Evolutionary conservation across 257 asterid species (phyloP), one percentile per base, ranked within the genome.

Genomic region (Leptodermis oblonga): DNA sequence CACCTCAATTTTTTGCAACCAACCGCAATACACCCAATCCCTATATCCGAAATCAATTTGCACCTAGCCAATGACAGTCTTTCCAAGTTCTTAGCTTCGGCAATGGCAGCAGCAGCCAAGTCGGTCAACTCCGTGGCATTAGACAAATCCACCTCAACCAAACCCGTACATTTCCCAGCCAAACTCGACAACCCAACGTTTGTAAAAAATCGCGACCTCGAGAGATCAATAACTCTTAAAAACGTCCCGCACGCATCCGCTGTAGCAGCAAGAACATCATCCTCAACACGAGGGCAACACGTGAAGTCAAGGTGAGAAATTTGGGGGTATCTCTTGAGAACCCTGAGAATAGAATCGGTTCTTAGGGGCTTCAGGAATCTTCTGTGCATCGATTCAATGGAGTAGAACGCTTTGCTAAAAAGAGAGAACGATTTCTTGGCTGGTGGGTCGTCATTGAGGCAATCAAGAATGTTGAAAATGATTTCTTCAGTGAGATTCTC

Each of bases 11-110:
- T 77, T 75, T 76, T 80, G 68, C 87, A 80, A 5, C 87, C 85
- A 53, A 83, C 84, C 17, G 86, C 82, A 12, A 79, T 77, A 65
- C 86, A 79, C 4, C 86, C 86, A 45, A 82, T 43, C 74, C 86
- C 86, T 12, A 76, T 79, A 70, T 82, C 86, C n/a, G 86, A 65
- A 13, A 79, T 69, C 42, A 70, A 53, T 61, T 77, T 76, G 67
- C 83, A 82, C 79, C 86, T 76, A 20, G 67, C 73, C 81, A 82
- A 23, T 70, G 78, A 78, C 30, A 82, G 55, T 48, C 34, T 73
- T 63, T 82, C 86, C 80, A 82, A 45, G 66, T 78, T 78, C 78
- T 63, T 73, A 28, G 83, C 86, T 33, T 76, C 86, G 13, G 81
- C 74, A 37, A 81, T 70, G 25, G 81, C 77, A 1, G 78, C 80